phyloP scores from a whole-genome alignment of 352 stramenopile species.

The Globisporangium abappressorium region DNA sequence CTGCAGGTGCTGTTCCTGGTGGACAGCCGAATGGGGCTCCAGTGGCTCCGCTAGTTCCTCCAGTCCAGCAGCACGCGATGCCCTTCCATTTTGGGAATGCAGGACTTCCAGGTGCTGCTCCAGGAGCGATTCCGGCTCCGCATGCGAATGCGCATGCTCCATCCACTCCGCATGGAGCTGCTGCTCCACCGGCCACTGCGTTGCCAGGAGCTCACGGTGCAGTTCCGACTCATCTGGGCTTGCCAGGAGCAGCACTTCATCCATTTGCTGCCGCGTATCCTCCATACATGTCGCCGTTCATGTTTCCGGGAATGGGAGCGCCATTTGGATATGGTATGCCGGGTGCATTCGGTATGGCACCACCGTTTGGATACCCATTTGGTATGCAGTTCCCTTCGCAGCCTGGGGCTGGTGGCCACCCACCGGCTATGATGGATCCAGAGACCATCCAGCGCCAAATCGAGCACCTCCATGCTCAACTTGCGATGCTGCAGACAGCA shows the following conservation, averaged over 20 bases:
- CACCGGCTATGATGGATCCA: constrained; percentile 33
- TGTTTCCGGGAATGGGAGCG: constrained; percentile 46
- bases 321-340: constrained; percentile 59
- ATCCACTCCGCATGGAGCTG: constrained; percentile 8
- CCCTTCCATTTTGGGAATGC: constrained; percentile 26
- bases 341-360: constrained; percentile 52
- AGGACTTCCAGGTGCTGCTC: constrained; percentile 13
- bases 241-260: constrained; percentile 13
- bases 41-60: constrained; percentile 10
- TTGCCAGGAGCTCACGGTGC: constrained; percentile 3
- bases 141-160: constrained; percentile 1
- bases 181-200: constrained; percentile 19
- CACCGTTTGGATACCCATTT: constrained; percentile 39
- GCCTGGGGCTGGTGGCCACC: constrained; percentile 15
- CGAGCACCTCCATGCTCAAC: constrained; percentile 44
- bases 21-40: constrained; percentile 10
- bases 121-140: constrained; percentile 1
- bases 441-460: constrained; percentile 54
- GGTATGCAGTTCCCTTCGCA: constrained; percentile 33
- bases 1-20: constrained; percentile 23
- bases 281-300: constrained; percentile 55
- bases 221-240: constrained; percentile 9
- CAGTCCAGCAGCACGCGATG: constrained; percentile 13
- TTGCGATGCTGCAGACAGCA: constrained; percentile 43
- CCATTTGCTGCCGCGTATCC: constrained; percentile 42